A percentile compares a stretch with the other conserved stretches of the same genome.
Conservation (phyloP, 352 stramenopile species). For the Globisporangium iwayamae region DNA sequence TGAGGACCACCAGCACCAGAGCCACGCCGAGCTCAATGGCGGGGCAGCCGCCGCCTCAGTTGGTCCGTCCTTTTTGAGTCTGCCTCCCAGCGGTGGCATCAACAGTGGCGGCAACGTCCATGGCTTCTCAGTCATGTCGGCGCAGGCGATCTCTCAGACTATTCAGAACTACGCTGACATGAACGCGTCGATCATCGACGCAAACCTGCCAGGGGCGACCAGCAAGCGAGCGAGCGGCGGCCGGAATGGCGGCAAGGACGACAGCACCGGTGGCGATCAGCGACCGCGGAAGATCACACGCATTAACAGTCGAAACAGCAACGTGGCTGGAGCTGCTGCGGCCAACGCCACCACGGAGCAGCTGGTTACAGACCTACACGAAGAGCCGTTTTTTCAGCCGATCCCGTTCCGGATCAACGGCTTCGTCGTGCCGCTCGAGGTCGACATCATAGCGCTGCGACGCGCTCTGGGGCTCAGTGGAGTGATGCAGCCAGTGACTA, state of each 20-base stretch:
- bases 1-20: conserved; percentile 22
- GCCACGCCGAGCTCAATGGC: conserved; percentile 13
- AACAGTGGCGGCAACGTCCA: conserved; percentile 17
- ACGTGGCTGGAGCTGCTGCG: neutral
- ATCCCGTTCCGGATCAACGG: conserved; percentile 78
- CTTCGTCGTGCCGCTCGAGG: conserved; percentile 62
- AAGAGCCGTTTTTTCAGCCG: conserved; percentile 46
- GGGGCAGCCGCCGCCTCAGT: conserved; percentile 7
- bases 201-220: conserved; percentile 11
- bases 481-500: conserved; percentile 3
- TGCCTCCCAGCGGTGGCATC: conserved; percentile 13
- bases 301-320: conserved; percentile 12
- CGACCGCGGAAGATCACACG: conserved; percentile 49
- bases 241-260: conserved; percentile 27
- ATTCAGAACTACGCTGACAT: conserved; percentile 49
- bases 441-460: conserved; percentile 59
- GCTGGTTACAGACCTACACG: conserved; percentile 25
- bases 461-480: conserved; percentile 38
- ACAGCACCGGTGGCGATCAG: conserved; percentile 20
- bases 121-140: conserved; percentile 29
- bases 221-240: conserved; percentile 20
- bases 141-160: conserved; percentile 13
- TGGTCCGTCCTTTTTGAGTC: neutral
- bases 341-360: conserved; percentile 10
- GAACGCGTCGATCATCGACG: conserved; percentile 22